Evolutionary conservation across 805 yeast species (phyloP).

Genomic region (Sungouiella blattae): DNA sequence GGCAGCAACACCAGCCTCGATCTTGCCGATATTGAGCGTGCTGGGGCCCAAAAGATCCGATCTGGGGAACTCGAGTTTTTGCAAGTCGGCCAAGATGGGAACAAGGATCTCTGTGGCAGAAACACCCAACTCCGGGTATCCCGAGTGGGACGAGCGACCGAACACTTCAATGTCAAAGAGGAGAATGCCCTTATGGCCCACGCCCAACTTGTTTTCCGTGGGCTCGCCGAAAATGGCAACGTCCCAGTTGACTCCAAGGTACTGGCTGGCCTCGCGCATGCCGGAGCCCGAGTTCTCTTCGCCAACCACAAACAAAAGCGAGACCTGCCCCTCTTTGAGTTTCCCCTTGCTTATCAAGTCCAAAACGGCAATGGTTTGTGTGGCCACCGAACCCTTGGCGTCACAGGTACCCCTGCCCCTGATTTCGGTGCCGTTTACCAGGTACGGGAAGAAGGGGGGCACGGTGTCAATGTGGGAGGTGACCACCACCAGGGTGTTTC

Average conservation of each 20-base stretch:
- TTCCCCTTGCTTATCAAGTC: conserved; percentile 38
- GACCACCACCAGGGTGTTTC: conserved; percentile 47
- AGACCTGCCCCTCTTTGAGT: conserved; percentile 51
- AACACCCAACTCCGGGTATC: conserved; percentile 66
- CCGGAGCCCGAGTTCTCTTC: conserved; percentile 70
- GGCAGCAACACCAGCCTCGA: conserved; percentile 61
- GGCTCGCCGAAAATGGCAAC: conserved; percentile 73
- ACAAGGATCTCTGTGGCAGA: conserved; percentile 58
- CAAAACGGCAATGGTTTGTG: conserved; percentile 55
- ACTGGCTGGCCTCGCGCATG: conserved; percentile 44
- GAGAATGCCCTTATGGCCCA: conserved; percentile 65
- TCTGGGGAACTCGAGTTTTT: conserved; percentile 43
- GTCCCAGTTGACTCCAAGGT: conserved; percentile 49
- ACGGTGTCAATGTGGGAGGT: conserved; percentile 73
- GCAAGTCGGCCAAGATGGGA: conserved; percentile 45
- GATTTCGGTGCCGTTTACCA: conserved; percentile 44
- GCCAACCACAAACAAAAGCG: conserved; percentile 62
- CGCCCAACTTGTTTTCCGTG: conserved; percentile 63
- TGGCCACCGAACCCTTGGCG: conserved; percentile 68
- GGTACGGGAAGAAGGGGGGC: conserved; percentile 60
- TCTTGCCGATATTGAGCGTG: conserved; percentile 57
- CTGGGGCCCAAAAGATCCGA: conserved; percentile 56
- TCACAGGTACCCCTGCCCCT: conserved; percentile 68
- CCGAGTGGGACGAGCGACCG: conserved; percentile 65
- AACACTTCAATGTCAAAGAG: conserved; percentile 38